phyloP scores from a whole-genome alignment of 2,329 filamentous ascomycete genomes.

The Epichloe baconii region DNA sequence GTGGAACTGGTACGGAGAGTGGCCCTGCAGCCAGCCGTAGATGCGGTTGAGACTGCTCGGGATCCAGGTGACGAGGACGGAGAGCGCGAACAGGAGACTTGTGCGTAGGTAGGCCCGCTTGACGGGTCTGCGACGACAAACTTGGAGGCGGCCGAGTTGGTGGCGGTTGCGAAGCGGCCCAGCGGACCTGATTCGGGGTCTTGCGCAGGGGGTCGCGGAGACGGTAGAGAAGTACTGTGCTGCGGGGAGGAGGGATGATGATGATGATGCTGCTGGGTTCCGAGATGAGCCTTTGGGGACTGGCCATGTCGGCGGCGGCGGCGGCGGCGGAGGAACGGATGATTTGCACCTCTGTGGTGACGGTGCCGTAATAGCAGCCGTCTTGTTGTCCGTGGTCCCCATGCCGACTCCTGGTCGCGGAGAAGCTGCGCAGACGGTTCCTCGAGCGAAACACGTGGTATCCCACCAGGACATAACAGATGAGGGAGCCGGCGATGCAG shows the following conservation, averaged over 20 bases:
- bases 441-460: constrained; percentile 47
- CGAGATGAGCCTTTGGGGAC: constrained; percentile 11
- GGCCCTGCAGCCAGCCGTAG: constrained; percentile 45
- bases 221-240: constrained; percentile 23
- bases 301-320: constrained; percentile 7
- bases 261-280: constrained; percentile 8
- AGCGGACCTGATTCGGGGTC: not conserved
- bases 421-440: constrained; percentile 41
- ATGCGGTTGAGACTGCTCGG: constrained; percentile 62
- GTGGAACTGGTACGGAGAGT: constrained; percentile 50
- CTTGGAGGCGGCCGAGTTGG: constrained; percentile 21
- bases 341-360: constrained; percentile 40
- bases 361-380: constrained; percentile 31
- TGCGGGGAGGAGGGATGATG: constrained; percentile 11
- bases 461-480: constrained; percentile 44
- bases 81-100: constrained; percentile 47
- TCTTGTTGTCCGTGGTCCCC: constrained; percentile 8
- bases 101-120: constrained; percentile 49
- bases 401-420: constrained; percentile 22
- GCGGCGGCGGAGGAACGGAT: constrained; percentile 15
- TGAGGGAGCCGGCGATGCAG: constrained; percentile 39
- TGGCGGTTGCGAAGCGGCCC: constrained; percentile 9
- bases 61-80: constrained; percentile 48
- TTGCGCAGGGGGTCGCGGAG: constrained; percentile 7
- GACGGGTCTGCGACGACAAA: constrained; percentile 36